Evolutionary conservation across 2,329 filamentous ascomycete genomes (phyloP), one percentile per base, ranked within the genome.

Genomic region (Juglanconis juglandina): DNA sequence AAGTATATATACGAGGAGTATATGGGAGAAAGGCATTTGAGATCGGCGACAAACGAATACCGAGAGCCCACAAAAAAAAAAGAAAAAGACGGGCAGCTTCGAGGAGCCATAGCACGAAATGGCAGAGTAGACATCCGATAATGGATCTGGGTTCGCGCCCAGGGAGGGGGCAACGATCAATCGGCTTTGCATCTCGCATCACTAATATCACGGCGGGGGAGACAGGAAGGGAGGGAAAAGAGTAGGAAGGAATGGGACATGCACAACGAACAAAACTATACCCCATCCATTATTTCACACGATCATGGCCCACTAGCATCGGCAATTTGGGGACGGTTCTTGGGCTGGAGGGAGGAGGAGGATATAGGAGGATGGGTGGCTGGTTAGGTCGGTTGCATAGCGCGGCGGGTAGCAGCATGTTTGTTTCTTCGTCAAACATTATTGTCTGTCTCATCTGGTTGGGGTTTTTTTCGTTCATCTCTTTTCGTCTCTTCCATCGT

Each of bases 301-400:
- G 24, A 42, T 35, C 24, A 30, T 13, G 37, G 37, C 17, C 35
- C 33, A 44, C 42, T 14, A 47, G 53, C 30, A 55, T 55, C 11
- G 41, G 32, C 42, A 17, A 41, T 11, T 33, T 33, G 52, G 51
- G 42, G 46, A 30, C 8, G 46, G 32, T n/a, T 54, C 35, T 41
- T 35, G 37, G 10, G 35, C 8, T 41, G 51, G 37, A 41, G n/a
- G 30, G 10, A 41, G 51, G 51, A n/a, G 51, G 37, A 33, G 9
- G 32, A 52, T 13, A 39, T 13, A 39, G 37, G 37, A 33, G 51
- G 10, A 33, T 32, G 46, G 46, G 9, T 4, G 24, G 24, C 30
- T 30, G 46, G 46, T 17, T 34, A 41, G 58, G 39, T 57, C 44
- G 56, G 56, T 59, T 62, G 60, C 60, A 62, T 62, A 62, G 60